Base-by-base conservation (phyloP, 345 rosid species). In the Kandelia obovata region DNA sequence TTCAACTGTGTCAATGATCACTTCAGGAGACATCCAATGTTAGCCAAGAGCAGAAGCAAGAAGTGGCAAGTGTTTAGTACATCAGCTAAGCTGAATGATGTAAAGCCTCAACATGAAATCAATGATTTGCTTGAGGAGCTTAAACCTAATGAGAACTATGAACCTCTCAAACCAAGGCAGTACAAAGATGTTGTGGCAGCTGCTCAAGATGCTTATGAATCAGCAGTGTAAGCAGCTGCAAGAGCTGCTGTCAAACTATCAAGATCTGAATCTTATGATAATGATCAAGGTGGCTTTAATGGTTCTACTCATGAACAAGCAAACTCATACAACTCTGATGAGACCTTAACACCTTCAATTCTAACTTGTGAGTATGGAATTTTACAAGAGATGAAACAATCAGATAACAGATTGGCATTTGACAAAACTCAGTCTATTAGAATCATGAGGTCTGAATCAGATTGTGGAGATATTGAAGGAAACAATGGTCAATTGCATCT, bases 221-320 rank as follows among this genome's bases (percentile, higher is more conserved):
- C 86, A 13, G 89, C 85, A 28, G 80, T 70, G 59, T 75, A 75
- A 71, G 87, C 88, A 17, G 87, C 87, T 47, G 86, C 86, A 53
- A 71, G 78, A 68, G 85, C 85, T 5, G 84, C 84, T 19, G 61
- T 75, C 15, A 73, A 81, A 34, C 87, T 88, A 64, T 77, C 86
- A 9, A 71, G 67, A 72, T 51, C 64, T 3, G 73, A 73, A 59
- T 71, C 79, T 21, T 72, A 57, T 11, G 77, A 71, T 39, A 27
- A 8, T 31, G 71, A 75, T 66, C 28, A 65, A 17, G 77, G 76
- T 43, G 63, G 74, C 52, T 58, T 55, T 19, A 39, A 51, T 65
- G 73, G 37, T 63, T 47, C 53, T 19, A 35, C n/a, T 53, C 61
- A 62, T 64, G 28, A 1, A 51, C 0, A 25, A 56, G 11, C 28